Evolutionary conservation across 352 stramenopile genomes (phyloP), one percentile per base, ranked within the genome.

Genomic region (Phytophthora litchii): DNA sequence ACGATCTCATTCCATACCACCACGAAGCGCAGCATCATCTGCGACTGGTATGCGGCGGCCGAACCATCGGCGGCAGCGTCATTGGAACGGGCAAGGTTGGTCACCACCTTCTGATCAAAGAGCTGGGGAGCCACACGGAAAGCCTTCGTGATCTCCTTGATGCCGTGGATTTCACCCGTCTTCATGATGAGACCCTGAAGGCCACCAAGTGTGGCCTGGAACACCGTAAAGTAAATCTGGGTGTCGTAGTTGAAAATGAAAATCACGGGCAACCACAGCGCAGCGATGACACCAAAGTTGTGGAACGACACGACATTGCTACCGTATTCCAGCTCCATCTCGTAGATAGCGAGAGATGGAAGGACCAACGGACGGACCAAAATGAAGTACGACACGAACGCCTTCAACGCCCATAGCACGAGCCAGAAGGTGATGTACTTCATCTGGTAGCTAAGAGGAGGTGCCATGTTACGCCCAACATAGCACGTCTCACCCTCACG

Each of bases 221-320:
- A 88, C 11, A 85, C 62, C 1, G 81, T 89, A 46, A 91, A 91
- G 60, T 89, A 91, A 44, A 91, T 91, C 51, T 91, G 81, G 14
- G 81, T 89, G 53, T 91, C 81, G 63, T 91, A 91, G 58, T 85
- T 89, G 60, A 89, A 91, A 37, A 91, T 83, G 44, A 88, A 89
- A 17, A 89, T 67, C 14, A 88, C 76, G 0, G 81, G 81, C 60
- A 83, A 46, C 81, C 81, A 91, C 38, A 89, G 53, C 27, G 81
- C 74, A 11, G 67, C 45, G 54, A 89, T 85, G 8, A 86, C 76
- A 50, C 74, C 78, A 12, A 88, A 61, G 57, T 91, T 91, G 59
- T 86, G 79, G 65, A 91, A 86, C 36, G 78, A 89, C 20, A 89
- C 71, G 9, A 89, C 50, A 27, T 79, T 70, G 49, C 74, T 86